Evolutionary conservation across 192 early-diverging fungal species (phyloP).

Genomic region (Phlyctochytrium bullatum): DNA sequence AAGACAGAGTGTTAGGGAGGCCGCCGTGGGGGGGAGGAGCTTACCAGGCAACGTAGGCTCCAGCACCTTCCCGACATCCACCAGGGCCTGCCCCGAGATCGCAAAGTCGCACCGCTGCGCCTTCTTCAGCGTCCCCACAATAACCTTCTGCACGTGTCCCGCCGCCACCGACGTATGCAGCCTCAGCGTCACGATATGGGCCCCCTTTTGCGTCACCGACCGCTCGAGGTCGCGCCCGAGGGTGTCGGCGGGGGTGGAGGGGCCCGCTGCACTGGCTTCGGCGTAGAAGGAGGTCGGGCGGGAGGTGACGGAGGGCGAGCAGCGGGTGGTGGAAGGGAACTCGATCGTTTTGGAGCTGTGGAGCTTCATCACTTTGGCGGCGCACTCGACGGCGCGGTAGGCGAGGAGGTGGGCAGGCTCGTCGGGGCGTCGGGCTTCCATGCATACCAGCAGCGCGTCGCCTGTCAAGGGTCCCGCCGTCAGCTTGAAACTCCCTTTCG

Average conservation of each 20-base stretch:
- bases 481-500: not conserved
- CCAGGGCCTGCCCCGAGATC: constrained; percentile 23
- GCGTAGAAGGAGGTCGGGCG: too few relatives aligned
- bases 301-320: too few relatives aligned
- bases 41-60: constrained; percentile 23
- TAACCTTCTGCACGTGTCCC: constrained; percentile 16
- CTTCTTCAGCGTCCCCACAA: constrained; percentile 14
- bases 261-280: not conserved
- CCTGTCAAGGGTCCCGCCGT: not conserved
- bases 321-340: too few relatives aligned
- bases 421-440: constrained; percentile 18
- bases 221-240: not conserved
- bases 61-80: constrained; percentile 19
- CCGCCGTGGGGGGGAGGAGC: too few relatives aligned
- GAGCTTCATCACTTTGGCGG: not conserved
- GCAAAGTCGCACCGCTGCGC: constrained; percentile 25
- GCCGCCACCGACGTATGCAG: constrained; percentile 21
- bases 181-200: constrained; percentile 6
- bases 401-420: not conserved
- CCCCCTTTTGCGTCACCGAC: not conserved
- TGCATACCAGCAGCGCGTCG: constrained; percentile 23
- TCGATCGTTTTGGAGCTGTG: not conserved
- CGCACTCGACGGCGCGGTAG: not conserved
- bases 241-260: not conserved
- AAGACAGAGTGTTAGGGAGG: too few relatives aligned